Percentiles rank a stretch among this genome's conserved stretches.
These are phyloP conservation scores for Fonsecaea erecta DNA, from an alignment of 2,329 filamentous ascomycete species.

Conservation along the genomic window DNA sequence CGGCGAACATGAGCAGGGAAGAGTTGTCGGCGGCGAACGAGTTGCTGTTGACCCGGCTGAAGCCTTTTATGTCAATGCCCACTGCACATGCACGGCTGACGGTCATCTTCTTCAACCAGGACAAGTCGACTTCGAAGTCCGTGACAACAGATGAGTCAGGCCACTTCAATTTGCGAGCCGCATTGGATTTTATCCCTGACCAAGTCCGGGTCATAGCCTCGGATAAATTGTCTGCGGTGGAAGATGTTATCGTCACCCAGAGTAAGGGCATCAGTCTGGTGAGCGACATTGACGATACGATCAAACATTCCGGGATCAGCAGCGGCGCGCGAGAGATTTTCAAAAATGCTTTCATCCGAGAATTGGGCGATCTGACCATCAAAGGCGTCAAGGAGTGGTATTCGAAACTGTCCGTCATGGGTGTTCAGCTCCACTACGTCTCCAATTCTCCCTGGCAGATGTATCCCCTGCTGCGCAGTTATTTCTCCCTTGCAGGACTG, in stretches of 20 bases:
- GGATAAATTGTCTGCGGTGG: slow-evolving; percentile 79
- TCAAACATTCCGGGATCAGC: slow-evolving; percentile 92
- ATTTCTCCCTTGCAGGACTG: slow-evolving; percentile 77
- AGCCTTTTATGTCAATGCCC: slow-evolving; percentile 87
- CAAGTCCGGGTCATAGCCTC: slow-evolving; percentile 85
- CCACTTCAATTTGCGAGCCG: slow-evolving; percentile 80
- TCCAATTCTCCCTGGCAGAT: slow-evolving; percentile 99
- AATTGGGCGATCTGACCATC: slow-evolving; percentile 78
- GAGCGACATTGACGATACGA: slow-evolving; percentile 96
- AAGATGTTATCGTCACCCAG: slow-evolving; percentile 77
- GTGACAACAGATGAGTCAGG: slow-evolving; percentile 85
- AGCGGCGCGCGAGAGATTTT: slow-evolving; percentile 92
- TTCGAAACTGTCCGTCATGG: slow-evolving; percentile 72
- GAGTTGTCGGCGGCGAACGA: slow-evolving; percentile 81
- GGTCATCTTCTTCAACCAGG: slow-evolving; percentile 91
- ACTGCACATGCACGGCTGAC: slow-evolving; percentile 78
- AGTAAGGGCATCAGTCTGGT: slow-evolving; percentile 85
- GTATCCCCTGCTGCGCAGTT: slow-evolving; percentile 84
- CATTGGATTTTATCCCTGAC: slow-evolving; percentile 87
- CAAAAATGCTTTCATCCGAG: slow-evolving; percentile 90
- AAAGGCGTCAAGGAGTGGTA: slow-evolving; percentile 94
- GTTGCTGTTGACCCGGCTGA: slow-evolving; percentile 83
- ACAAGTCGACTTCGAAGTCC: slow-evolving; percentile 79
- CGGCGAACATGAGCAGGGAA: slow-evolving; percentile 70
- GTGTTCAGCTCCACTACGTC: slow-evolving; percentile 91